phyloP scores from a whole-genome alignment of 2,329 filamentous ascomycete species.

The Fusarium dimerum region DNA sequence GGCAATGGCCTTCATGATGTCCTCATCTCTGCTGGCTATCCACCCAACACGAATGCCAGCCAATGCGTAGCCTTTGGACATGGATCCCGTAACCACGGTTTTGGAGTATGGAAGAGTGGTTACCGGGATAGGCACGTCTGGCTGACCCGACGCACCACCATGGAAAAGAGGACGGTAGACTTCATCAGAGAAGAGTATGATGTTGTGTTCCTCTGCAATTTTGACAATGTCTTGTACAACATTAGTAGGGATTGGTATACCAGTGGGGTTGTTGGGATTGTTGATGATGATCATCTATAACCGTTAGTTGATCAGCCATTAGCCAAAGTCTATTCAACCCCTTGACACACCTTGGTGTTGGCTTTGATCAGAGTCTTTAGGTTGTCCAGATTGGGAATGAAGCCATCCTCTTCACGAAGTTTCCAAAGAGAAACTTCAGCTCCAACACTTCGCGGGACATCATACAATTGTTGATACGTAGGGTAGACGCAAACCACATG shows the following conservation, averaged over 20 bases:
- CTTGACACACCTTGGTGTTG: slow-evolving; percentile 64
- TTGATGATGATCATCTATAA: slow-evolving; percentile 52
- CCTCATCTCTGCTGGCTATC: slow-evolving; percentile 67
- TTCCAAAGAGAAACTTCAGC: slow-evolving; percentile 79
- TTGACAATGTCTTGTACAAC: slow-evolving; percentile 63
- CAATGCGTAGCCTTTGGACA: slow-evolving; percentile 84
- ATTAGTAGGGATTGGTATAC: slow-evolving; percentile 64
- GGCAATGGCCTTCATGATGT: slow-evolving; percentile 64
- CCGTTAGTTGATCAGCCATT: slow-evolving; percentile 6
- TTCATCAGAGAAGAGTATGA: slow-evolving; percentile 75
- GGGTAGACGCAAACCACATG: slow-evolving; percentile 87
- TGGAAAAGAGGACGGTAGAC: slow-evolving; percentile 86
- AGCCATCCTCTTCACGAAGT: slow-evolving; percentile 63
- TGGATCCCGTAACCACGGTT: slow-evolving; percentile 72
- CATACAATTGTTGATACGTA: slow-evolving; percentile 83
- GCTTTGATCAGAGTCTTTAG: slow-evolving; percentile 64
- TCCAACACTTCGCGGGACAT: slow-evolving; percentile 71
- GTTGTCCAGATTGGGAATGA: slow-evolving; percentile 66
- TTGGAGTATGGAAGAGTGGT: slow-evolving; percentile 72
- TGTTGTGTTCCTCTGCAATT: slow-evolving; percentile 61
- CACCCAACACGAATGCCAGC: slow-evolving; percentile 83
- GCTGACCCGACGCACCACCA: slow-evolving; percentile 50
- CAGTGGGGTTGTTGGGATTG: slow-evolving; percentile 83
- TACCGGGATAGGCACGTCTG: slow-evolving; percentile 60
- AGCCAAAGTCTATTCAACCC: background rate